phyloP scores from a whole-genome alignment of 352 stramenopile genomes.

The Globisporangium nodosum region DNA sequence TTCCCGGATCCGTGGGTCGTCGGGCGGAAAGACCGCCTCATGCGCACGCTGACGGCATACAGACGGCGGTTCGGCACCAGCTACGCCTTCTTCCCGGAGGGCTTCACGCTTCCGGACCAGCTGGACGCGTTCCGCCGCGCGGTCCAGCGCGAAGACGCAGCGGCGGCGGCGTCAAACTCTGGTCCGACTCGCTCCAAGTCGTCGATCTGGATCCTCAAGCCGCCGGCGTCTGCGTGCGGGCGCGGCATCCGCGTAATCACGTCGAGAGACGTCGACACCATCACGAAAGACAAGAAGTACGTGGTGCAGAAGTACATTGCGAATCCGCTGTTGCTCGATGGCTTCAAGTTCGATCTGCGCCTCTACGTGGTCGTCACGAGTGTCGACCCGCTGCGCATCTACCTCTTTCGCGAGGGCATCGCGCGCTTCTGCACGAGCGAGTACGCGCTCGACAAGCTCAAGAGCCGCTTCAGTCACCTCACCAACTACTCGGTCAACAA shows the following conservation, averaged over 20 bases:
- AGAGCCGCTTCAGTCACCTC: slow-evolving; percentile 85
- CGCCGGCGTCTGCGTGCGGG: slow-evolving; percentile 79
- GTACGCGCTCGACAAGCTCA: slow-evolving; percentile 60
- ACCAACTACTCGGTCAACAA: slow-evolving; percentile 94
- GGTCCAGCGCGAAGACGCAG: slow-evolving; percentile 30
- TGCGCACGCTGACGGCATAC: slow-evolving; percentile 64
- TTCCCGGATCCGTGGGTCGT: slow-evolving; percentile 89
- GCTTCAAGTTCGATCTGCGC: slow-evolving; percentile 89
- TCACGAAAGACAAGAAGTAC: slow-evolving; percentile 23
- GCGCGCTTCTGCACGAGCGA: slow-evolving; percentile 85
- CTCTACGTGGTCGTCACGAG: slow-evolving; percentile 89
- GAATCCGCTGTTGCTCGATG: slow-evolving; percentile 83
- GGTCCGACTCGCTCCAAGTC: slow-evolving; percentile 1
- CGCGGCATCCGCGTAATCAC: slow-evolving; percentile 80
- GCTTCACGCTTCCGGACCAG: slow-evolving; percentile 78
- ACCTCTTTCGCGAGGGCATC: slow-evolving; percentile 83
- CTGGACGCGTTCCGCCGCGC: slow-evolving; percentile 47
- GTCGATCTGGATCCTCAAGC: slow-evolving; percentile 88
- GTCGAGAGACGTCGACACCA: slow-evolving; percentile 24
- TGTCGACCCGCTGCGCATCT: slow-evolving; percentile 80
- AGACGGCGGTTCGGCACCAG: slow-evolving; percentile 44
- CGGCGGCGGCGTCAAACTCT: neutral
- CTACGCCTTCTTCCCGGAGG: slow-evolving; percentile 84
- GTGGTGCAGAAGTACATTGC: slow-evolving; percentile 80
- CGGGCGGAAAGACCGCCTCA: slow-evolving; percentile 84